Conservation (phyloP, 805 yeast genomes). For the Teunomyces stri region DNA sequence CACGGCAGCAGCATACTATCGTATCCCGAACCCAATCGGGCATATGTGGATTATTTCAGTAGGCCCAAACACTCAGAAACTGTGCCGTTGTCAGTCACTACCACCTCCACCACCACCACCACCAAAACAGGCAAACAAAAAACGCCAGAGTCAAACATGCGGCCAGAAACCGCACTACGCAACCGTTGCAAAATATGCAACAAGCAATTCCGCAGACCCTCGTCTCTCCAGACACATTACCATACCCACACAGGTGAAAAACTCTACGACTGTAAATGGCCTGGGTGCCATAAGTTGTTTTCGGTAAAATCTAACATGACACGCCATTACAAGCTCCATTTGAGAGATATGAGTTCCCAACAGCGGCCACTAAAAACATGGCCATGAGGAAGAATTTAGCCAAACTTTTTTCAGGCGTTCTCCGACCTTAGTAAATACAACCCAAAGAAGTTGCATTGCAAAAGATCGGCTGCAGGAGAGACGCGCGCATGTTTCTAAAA, state of each 20-base stretch:
- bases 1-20: not conserved
- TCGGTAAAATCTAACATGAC: conserved; percentile 79
- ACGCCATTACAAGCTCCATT: conserved; percentile 71
- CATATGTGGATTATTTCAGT: not conserved
- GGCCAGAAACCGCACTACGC: conserved; percentile 43
- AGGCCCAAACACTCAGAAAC: not conserved
- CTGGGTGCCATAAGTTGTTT: conserved; percentile 65
- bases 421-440: not conserved
- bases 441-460: too few species aligned
- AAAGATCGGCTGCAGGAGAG: too few species aligned
- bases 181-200: conserved; percentile 59
- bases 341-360: conserved; percentile 15
- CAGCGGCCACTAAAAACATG: not conserved
- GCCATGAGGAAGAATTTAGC: not conserved
- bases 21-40: not conserved
- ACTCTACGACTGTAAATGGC: conserved; percentile 44
- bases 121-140: conserved; percentile 1
- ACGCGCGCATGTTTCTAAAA: not conserved
- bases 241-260: conserved; percentile 60
- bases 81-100: not conserved
- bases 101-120: not conserved
- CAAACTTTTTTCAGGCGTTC: not conserved
- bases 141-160: conserved; percentile 29
- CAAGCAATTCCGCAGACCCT: conserved; percentile 78
- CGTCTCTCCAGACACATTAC: conserved; percentile 75